Evolutionary conservation across 1,284 basidiomycete species (phyloP).

Genomic region (Papiliotrema laurentii): DNA sequence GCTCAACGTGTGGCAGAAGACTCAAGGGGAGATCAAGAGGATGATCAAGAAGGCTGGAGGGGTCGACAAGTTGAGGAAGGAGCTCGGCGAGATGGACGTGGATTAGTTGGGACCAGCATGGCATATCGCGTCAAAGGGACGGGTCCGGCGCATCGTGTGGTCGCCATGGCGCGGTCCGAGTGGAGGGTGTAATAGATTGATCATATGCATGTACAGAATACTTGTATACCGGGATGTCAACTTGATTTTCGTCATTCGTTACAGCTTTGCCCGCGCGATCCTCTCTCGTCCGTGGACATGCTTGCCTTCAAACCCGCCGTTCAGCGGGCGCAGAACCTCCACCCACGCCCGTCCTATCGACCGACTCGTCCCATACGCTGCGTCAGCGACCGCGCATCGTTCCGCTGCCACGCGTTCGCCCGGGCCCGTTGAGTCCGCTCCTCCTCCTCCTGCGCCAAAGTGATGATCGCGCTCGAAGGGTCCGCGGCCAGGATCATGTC

Average conservation of each 20-base stretch:
- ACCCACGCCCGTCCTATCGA: no score
- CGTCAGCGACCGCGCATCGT: slow-evolving; percentile 6
- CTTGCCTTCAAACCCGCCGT: no score
- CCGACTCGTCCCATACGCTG: no score
- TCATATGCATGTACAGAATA: not conserved
- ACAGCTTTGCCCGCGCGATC: not conserved
- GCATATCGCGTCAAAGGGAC: no score
- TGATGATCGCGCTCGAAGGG: slow-evolving; percentile 62
- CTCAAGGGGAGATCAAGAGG: slow-evolving; percentile 68
- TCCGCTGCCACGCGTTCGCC: slow-evolving; percentile 11
- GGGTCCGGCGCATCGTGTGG: no score
- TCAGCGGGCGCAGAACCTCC: no score
- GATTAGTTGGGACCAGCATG: not conserved
- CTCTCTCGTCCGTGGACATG: not conserved
- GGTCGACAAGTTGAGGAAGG: slow-evolving; percentile 13
- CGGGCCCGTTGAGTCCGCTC: slow-evolving; percentile 1
- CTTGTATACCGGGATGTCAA: not conserved
- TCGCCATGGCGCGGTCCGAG: not conserved
- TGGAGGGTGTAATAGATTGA: not conserved
- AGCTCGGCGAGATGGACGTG: slow-evolving; percentile 2
- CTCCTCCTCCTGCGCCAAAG: slow-evolving; percentile 17
- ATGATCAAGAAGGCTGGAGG: slow-evolving; percentile 41
- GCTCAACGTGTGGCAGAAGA: slow-evolving; percentile 81
- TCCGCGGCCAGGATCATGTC: slow-evolving; percentile 67
- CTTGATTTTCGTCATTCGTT: not conserved